Evolutionary conservation across 495 filamentous ascomycete species (phyloP).

Genomic region (Penicillium psychrofluorescens): DNA sequence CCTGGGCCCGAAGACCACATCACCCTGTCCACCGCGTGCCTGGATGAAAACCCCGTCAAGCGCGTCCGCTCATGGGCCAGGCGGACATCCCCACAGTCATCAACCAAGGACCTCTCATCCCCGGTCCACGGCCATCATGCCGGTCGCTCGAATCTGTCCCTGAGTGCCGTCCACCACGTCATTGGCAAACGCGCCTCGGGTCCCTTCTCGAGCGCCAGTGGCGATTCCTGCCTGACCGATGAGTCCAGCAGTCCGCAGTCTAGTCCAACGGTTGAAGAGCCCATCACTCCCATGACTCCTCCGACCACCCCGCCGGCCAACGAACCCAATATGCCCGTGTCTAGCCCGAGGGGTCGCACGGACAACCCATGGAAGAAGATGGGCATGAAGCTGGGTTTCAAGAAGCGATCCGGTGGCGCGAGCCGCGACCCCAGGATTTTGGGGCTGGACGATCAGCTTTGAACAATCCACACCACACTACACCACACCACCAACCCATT

Average conservation of each 20-base stretch:
- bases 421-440: constrained; percentile 29
- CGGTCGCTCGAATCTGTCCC: constrained; percentile 24
- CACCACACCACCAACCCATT: neutral
- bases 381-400: constrained; percentile 67
- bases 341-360: constrained; percentile 46
- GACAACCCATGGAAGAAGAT: constrained; percentile 78
- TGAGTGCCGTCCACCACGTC: constrained; percentile 22
- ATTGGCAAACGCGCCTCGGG: constrained; percentile 31
- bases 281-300: constrained; percentile 93
- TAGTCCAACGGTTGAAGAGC: constrained; percentile 48
- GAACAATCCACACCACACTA: neutral
- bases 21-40: constrained; percentile 20
- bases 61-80: constrained; percentile 26
- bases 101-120: constrained; percentile 29
- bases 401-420: constrained; percentile 42
- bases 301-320: constrained; percentile 75
- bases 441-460: constrained; percentile 26
- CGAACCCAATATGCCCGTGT: constrained; percentile 43
- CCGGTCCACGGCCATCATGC: constrained; percentile 5
- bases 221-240: constrained; percentile 40
- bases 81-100: constrained; percentile 39
- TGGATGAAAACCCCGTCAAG: constrained; percentile 27
- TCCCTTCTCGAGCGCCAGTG: constrained; percentile 26
- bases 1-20: constrained; percentile 25
- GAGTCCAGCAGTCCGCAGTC: constrained; percentile 39